phyloP scores from a whole-genome alignment of 2,329 filamentous ascomycete species.

The Fusarium decemcellulare region DNA sequence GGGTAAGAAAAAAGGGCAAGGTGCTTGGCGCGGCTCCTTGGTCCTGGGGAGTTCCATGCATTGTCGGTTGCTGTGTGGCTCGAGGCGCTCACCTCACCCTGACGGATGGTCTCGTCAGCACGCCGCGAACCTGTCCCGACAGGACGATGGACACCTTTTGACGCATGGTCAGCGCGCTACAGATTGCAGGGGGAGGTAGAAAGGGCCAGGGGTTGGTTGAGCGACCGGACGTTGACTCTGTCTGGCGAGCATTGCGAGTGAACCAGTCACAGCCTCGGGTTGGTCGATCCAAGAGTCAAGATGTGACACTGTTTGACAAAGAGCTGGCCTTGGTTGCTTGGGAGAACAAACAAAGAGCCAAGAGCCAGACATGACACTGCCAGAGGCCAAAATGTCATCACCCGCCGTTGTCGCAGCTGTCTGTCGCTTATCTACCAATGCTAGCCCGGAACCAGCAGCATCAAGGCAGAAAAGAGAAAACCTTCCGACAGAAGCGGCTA shows the following conservation, averaged over 20 bases:
- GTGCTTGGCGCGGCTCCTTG: conserved; percentile 38
- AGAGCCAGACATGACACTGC: neutral
- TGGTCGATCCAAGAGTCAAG: conserved; percentile 8
- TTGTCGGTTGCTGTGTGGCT: neutral
- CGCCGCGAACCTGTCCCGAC: conserved; percentile 25
- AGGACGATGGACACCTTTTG: conserved; percentile 15
- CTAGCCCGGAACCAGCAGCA: conserved; percentile 10
- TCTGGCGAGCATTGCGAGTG: conserved; percentile 10
- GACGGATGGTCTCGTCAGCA: conserved; percentile 37
- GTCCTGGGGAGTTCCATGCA: conserved; percentile 5
- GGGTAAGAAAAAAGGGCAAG: neutral
- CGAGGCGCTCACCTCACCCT: conserved; percentile 38
- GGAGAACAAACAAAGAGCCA: neutral
- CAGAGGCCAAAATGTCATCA: conserved; percentile 22
- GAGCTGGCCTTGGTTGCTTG: conserved; percentile 2
- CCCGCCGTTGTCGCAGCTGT: conserved; percentile 20
- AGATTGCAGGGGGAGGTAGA: conserved; percentile 20
- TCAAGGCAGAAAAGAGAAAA: conserved; percentile 18
- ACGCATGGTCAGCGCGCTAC: conserved; percentile 40
- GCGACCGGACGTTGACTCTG: conserved; percentile 7
- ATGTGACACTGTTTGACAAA: conserved; percentile 5
- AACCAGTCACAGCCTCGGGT: neutral
- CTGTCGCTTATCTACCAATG: conserved; percentile 39
- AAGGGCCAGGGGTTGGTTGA: conserved; percentile 7
- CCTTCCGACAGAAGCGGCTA: conserved; percentile 28